phyloP scores from a whole-genome alignment of 1,284 basidiomycete species.

The Ganoderma leucocontextum region DNA sequence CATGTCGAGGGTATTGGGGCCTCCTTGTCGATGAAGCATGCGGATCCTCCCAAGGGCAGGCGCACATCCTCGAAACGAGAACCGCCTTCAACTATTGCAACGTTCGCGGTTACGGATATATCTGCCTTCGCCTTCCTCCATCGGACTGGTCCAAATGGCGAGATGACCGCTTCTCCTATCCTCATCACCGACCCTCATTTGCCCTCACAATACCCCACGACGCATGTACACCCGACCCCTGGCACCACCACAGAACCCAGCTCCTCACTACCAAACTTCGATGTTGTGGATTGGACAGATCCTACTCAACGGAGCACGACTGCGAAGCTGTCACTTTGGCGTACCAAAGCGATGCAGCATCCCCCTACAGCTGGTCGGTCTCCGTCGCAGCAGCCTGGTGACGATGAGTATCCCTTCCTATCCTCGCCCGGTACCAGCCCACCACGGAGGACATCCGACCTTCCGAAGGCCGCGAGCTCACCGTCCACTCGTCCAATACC shows the following conservation, averaged over 20 bases:
- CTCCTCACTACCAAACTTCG: slow-evolving; percentile 58
- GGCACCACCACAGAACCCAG: slow-evolving; percentile 26
- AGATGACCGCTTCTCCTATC: slow-evolving; percentile 58
- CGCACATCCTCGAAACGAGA: slow-evolving; percentile 23
- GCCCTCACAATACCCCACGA: slow-evolving; percentile 54
- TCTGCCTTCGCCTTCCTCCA: slow-evolving; percentile 59
- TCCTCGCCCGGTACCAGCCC: slow-evolving; percentile 21
- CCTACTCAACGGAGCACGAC: slow-evolving; percentile 49
- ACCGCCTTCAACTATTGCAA: slow-evolving; percentile 24
- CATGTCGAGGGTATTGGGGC: slow-evolving; percentile 59
- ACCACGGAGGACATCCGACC: slow-evolving; percentile 7
- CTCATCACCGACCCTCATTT: slow-evolving; percentile 71
- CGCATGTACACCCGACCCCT: slow-evolving; percentile 52
- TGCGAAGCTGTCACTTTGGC: slow-evolving; percentile 69
- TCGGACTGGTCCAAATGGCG: slow-evolving; percentile 11
- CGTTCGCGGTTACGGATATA: slow-evolving; percentile 55
- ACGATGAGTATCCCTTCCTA: slow-evolving; percentile 7
- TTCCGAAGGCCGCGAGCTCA: slow-evolving; percentile 18
- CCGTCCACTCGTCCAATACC: slow-evolving; percentile 22
- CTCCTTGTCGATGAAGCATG: slow-evolving; percentile 42
- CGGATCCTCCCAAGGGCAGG: slow-evolving; percentile 11
- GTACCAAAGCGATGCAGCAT: slow-evolving; percentile 47
- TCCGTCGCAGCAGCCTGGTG: slow-evolving; percentile 11
- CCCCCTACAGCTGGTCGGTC: slow-evolving; percentile 14
- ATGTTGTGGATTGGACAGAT: slow-evolving; percentile 70